These are phyloP conservation scores for Trichosporon sp. DNA, from an alignment of 1,284 basidiomycete species.

Conservation along the genomic window DNA sequence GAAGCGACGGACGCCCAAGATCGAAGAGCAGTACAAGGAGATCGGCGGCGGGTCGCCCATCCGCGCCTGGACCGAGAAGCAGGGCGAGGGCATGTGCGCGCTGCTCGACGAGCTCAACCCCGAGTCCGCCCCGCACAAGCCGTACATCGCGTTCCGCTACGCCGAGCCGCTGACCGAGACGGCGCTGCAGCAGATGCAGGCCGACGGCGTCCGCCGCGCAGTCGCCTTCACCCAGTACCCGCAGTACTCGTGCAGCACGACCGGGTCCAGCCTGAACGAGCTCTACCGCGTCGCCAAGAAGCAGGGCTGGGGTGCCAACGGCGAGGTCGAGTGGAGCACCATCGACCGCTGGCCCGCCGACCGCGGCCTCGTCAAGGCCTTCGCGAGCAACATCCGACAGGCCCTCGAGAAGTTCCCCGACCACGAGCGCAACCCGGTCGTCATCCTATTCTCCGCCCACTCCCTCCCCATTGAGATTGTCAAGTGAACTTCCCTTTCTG, in stretches of 20 bases:
- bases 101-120: constrained; percentile 92
- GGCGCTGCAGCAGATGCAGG: constrained; percentile 76
- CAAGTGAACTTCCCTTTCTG: constrained; percentile 54
- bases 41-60: constrained; percentile 99
- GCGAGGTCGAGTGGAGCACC: constrained; percentile 84
- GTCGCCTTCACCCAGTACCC: constrained; percentile 98
- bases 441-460: constrained; percentile 94
- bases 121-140: constrained; percentile 88
- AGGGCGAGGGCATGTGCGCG: constrained; percentile 84
- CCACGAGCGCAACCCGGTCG: constrained; percentile 64
- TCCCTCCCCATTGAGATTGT: constrained; percentile 96
- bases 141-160: constrained; percentile 93
- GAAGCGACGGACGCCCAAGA: constrained; percentile 82
- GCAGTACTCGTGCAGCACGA: constrained; percentile 97
- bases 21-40: constrained; percentile 87
- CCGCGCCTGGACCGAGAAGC: constrained; percentile 78
- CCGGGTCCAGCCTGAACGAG: constrained; percentile 94
- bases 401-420: constrained; percentile 76
- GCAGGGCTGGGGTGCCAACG: constrained; percentile 52
- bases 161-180: constrained; percentile 83
- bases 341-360: constrained; percentile 98
- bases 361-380: constrained; percentile 85
- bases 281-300: constrained; percentile 59
- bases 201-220: constrained; percentile 85
- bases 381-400: constrained; percentile 80